A percentile compares a stretch with the other conserved stretches of the same genome.
These are phyloP conservation scores for Trichoderma polysporum DNA, from an alignment of 2,329 filamentous ascomycete genomes.

Conservation along the genomic window DNA sequence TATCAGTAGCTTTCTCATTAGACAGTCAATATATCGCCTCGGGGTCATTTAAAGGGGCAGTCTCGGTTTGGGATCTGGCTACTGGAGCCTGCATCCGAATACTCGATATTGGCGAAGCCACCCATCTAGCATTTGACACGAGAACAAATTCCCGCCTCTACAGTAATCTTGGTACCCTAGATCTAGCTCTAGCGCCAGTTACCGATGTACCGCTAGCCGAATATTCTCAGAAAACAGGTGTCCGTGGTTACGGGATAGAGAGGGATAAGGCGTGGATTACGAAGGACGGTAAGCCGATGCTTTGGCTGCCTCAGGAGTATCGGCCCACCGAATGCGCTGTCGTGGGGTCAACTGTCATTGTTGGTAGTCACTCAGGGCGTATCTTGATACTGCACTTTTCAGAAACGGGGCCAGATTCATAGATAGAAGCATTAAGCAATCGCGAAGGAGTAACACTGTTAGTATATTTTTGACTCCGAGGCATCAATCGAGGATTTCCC, in stretches of 20 bases:
- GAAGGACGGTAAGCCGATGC: conserved; percentile 20
- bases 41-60: not conserved
- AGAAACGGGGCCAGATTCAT: not conserved
- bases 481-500: no score
- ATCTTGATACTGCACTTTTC: conserved; percentile 22
- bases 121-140: not conserved
- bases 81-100: not conserved
- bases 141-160: not conserved
- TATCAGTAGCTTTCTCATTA: not conserved
- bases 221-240: not conserved
- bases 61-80: conserved; percentile 17
- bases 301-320: conserved; percentile 24
- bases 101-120: not conserved
- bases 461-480: no score
- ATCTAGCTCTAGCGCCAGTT: not conserved
- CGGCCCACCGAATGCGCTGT: not conserved
- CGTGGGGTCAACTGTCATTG: conserved; percentile 14
- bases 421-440: no score
- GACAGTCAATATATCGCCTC: not conserved
- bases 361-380: conserved; percentile 20
- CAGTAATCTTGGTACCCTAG: not conserved
- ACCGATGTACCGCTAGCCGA: not conserved
- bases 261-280: conserved; percentile 11
- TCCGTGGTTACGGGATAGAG: conserved; percentile 3
- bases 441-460: no score